phyloP scores from a whole-genome alignment of 108 stramenopile genomes.

The Stephanodiscus minutulus region DNA sequence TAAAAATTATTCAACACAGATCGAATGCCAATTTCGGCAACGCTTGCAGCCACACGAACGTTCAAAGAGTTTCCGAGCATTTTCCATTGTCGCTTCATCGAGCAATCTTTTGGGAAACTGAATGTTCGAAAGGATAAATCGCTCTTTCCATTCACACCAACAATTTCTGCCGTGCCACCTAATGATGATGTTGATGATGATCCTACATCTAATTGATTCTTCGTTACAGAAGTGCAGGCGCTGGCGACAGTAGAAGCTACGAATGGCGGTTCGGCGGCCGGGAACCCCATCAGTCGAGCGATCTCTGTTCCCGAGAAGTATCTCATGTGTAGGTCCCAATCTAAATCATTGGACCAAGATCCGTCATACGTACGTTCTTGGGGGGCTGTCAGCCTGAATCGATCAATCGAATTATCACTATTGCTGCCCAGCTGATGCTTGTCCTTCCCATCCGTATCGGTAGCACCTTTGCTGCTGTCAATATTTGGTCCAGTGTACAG shows the following conservation, averaged over 20 bases:
- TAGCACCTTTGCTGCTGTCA: neutral
- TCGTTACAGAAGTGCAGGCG: neutral
- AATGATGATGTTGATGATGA: neutral
- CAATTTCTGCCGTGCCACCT: neutral
- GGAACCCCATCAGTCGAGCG: conserved; percentile 82
- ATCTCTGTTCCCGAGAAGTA: conserved; percentile 85
- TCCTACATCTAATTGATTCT: neutral
- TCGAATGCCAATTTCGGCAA: conserved; percentile 62
- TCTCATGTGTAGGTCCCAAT: conserved; percentile 57
- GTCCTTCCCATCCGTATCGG: neutral
- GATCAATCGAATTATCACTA: conserved; percentile 4
- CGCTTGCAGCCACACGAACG: conserved; percentile 65
- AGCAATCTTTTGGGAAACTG: conserved; percentile 56
- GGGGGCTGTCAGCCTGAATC: conserved; percentile 52
- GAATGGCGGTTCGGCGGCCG: conserved; percentile 16
- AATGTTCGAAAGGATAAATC: conserved; percentile 39
- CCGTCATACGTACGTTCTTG: conserved; percentile 58
- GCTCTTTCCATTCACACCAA: neutral
- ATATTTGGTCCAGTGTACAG: conserved; percentile 50
- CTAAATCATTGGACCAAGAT: conserved; percentile 58
- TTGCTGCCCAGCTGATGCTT: neutral
- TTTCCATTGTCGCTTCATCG: conserved; percentile 83
- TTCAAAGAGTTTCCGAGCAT: conserved; percentile 84
- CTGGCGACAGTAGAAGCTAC: neutral
- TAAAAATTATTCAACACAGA: conserved; percentile 17